These are phyloP conservation scores for Backusella macrospora DNA, from an alignment of 192 early-diverging fungal species.

Conservation along the genomic window DNA sequence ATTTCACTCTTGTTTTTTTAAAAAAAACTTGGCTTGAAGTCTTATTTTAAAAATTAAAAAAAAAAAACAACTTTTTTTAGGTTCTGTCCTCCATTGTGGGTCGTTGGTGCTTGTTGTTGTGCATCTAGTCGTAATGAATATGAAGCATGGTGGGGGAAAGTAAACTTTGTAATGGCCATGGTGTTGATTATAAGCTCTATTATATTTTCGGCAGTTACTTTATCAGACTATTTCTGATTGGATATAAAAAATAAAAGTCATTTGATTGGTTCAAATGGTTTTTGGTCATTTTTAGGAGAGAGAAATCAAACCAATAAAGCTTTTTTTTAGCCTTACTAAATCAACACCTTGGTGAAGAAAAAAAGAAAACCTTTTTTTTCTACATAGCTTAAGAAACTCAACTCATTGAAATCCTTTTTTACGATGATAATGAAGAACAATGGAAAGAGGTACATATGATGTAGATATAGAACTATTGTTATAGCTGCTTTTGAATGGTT, in stretches of 20 bases:
- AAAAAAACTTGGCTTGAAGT: too few species aligned
- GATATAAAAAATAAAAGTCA: background rate
- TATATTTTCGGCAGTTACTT: slow-evolving; percentile 6
- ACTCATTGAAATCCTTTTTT: too few species aligned
- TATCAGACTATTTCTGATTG: slow-evolving; percentile 11
- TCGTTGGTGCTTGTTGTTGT: slow-evolving; percentile 29
- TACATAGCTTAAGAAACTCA: too few species aligned
- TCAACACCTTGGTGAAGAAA: too few species aligned
- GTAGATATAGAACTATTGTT: too few species aligned
- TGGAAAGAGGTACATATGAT: too few species aligned
- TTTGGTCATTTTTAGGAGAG: too few species aligned
- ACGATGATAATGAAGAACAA: too few species aligned
- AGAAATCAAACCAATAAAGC: too few species aligned
- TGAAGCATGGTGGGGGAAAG: slow-evolving; percentile 30
- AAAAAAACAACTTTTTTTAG: background rate
- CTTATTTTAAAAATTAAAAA: background rate
- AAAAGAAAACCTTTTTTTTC: too few species aligned
- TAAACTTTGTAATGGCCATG: slow-evolving; percentile 24
- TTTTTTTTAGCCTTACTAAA: too few species aligned
- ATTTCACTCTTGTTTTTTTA: background rate
- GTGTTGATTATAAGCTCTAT: slow-evolving; percentile 14
- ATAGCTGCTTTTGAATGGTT: too few species aligned
- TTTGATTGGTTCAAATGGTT: background rate
- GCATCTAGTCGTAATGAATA: slow-evolving; percentile 24
- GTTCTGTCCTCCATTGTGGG: slow-evolving; percentile 24